Base-by-base conservation (phyloP, 495 filamentous ascomycete species). In the Penicillium atrosanguineum region DNA sequence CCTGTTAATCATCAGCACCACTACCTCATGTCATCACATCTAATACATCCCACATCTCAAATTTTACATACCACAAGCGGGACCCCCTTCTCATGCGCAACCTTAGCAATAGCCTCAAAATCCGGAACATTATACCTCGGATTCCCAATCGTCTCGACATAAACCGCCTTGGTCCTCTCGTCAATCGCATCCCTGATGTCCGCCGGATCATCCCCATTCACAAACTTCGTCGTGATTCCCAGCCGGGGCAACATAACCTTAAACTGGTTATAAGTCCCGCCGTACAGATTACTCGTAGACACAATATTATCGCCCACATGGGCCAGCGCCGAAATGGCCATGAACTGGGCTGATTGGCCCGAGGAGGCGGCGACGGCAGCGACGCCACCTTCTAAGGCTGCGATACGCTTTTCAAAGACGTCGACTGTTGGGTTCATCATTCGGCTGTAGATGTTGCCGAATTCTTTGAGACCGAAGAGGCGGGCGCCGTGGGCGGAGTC, bases 361-460 rank as follows among this genome's bases (percentile, higher is more conserved):
- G 94, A 97, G 2, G 90, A 81, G 21, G 93, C 83, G 2, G 92
- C 94, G 15, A 97, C 78, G 15, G 94, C 94, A 3, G 94, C 94
- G 25, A 91, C 85, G 49, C 94, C 94, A 12, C 94, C 94, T 72
- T 98, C 94, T 19, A 98, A 85, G 14, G 94, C 95, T 14, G 95
- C 94, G 40, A 97, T 88, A 46, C 94, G 85, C 79, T 97, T 97
- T 73, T 98, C 94, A 55, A 97, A 94, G 40, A 97, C 95, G 73
- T 97, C 95, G 52, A 96, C 90, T 6, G 94, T 98, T 3, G 94
- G 94, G 70, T 98, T 98, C 91, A 95, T 95, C 61, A 98, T 94
- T 51, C 94, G 87, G 63, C 87, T 91, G 79, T 98, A 98, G 75
- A 98, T 97, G 73, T 98, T 97, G 68, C 93, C 95, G 68, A 95